Base-by-base conservation (phyloP, 2,329 filamentous ascomycete species). In the Phyllosticta citribraziliensis region DNA sequence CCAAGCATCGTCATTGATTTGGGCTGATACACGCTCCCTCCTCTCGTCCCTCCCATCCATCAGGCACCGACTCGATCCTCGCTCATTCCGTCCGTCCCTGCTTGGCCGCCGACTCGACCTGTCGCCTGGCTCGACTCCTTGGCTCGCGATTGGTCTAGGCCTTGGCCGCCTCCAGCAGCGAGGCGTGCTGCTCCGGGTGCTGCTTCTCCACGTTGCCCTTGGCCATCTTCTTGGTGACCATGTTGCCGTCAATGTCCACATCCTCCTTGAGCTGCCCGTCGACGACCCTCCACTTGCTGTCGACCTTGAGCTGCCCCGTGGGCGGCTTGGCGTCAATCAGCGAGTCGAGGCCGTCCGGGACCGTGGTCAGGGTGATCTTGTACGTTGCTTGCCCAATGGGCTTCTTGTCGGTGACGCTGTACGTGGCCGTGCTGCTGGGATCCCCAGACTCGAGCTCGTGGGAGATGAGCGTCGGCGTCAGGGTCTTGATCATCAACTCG, bases 201-300 rank as follows among this genome's bases (percentile, higher is more conserved):
- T 70, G 73, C 68, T 72, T 75, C 64, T 76, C 73, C 1, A 75
- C 71, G 57, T 73, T 75, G 1, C 67, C 70, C 67, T 74, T 75
- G 1, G 72, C 74, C 59, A 76, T 72, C 67, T 73, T 74, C 70
- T 75, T 75, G 70, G 73, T 74, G 69, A 75, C 69, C 47, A 75
- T 74, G 58, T 76, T 75, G 3, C 71, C 73, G 47, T 76, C 74
- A 56, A 76, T 74, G n/a, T 74, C 70, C 1, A 75, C 71, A 24
- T 75, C 72, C 65, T 76, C 74, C 24, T 64, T 66, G 40, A 75
- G 61, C 61, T 66, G 59, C 25, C 70, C 71, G 25, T 66, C 66
- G 3, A n/a, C 60, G 2, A 75, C 69, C 24, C 74, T 67, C 73
- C 74, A 75, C 63, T 73, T 70, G 19, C 72, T 72, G 5, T 69